Evolutionary conservation across 176 grass and related monocot species (phyloP).

Genomic region (Metroxylon sagu): DNA sequence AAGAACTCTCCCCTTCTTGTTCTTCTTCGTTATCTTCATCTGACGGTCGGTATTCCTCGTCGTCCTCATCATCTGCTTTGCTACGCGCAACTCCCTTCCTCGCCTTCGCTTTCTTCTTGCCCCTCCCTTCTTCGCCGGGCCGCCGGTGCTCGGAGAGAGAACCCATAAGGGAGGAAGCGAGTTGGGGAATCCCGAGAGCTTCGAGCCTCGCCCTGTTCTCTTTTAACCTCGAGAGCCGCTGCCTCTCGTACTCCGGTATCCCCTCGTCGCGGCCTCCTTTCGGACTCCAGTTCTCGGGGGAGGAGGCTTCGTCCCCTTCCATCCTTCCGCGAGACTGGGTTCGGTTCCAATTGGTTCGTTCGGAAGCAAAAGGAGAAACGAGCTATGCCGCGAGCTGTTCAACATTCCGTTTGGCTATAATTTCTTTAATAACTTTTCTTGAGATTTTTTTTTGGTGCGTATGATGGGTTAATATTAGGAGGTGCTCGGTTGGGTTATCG

Average conservation of each 20-base stretch:
- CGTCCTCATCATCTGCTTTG: constrained; percentile 19
- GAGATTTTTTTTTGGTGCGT: no score
- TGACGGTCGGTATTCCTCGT: constrained; percentile 64
- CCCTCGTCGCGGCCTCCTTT: background rate
- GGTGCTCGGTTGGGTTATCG: no score
- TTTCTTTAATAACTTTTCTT: no score
- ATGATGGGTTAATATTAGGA: no score
- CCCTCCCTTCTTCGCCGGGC: background rate
- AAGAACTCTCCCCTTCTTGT: constrained; percentile 2
- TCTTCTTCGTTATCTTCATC: constrained; percentile 22
- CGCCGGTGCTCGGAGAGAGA: background rate
- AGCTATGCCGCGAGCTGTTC: no score
- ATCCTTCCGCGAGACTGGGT: no score
- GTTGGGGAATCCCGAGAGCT: constrained; percentile 46
- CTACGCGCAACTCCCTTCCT: constrained; percentile 14
- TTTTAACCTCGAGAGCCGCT: constrained; percentile 48
- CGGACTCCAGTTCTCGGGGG: background rate
- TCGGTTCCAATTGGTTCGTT: no score
- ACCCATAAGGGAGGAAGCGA: constrained; percentile 36
- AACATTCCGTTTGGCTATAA: no score
- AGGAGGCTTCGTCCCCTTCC: no score
- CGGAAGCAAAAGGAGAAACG: no score
- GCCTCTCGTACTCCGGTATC: constrained; percentile 66
- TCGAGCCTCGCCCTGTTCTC: constrained; percentile 69
- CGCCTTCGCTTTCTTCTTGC: constrained; percentile 17